Base-by-base conservation (phyloP, 1,284 basidiomycete species). In the Cryptococcus sp. region DNA sequence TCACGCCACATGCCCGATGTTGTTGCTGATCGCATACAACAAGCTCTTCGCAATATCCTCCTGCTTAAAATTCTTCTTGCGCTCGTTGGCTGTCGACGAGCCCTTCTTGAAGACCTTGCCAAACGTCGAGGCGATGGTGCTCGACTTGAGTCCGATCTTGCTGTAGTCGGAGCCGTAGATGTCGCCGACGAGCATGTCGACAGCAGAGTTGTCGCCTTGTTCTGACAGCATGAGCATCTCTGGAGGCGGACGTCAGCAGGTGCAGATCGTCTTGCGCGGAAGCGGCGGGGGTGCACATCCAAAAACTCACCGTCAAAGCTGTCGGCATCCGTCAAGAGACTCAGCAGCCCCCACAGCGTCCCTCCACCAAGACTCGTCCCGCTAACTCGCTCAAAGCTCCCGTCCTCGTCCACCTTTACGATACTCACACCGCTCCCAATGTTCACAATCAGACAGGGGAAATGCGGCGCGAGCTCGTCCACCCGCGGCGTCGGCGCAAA, bases 171-270 rank as follows among this genome's bases (percentile, higher is more conserved):
- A 86, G 23, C 94, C 95, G 73, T 98, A 98, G 65, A 99, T 98
- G 79, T 99, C 96, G 33, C 95, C 94, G 45, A 99, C 95, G 51
- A 98, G 87, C 95, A 98, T 98, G 77, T 99, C 96, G 33, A 98
- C 95, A 7, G 84, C 84, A 46, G 87, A 84, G 71, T 99, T 98
- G 79, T 98, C 91, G 42, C 96, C 96, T 69, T 84, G 78, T 77
- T 98, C 94, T 0, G 93, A 96, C 24, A 98, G 81, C 15, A 87
- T 84, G 60, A 99, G 81, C 95, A 99, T 99, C 77, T 98, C 95
- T 96, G 79, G 49, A 7, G 57, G 60, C 50, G 65, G 56, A 33
- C n/a, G n/a, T n/a, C n/a, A n/a, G n/a, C n/a, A n/a, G n/a, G n/a
- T 46, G 20, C 24, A 23, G 45, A 46, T 46, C 15, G 45, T 28